Conservation (phyloP, 129 eudicot genomes). For the Flaveria bidentis region DNA sequence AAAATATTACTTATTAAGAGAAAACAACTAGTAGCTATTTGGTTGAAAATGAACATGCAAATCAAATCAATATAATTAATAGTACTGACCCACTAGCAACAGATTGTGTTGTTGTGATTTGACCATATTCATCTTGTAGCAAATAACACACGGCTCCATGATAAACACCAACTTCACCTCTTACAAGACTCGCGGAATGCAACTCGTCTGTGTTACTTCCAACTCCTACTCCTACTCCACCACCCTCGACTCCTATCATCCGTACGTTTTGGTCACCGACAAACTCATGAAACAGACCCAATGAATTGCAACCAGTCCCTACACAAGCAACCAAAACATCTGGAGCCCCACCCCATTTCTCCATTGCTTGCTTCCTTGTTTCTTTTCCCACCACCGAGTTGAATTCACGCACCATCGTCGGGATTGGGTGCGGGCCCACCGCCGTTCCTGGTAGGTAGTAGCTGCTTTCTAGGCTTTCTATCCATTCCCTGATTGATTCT, state of each 20-base stretch:
- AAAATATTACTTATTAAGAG: not conserved
- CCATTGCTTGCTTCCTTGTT: constrained; percentile 67
- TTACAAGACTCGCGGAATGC: constrained; percentile 59
- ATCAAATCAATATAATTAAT: not conserved
- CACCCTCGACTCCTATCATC: constrained; percentile 70
- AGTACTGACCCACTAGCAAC: constrained; percentile 61
- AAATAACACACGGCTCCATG: constrained; percentile 81
- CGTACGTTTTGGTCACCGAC: constrained; percentile 51
- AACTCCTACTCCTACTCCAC: constrained; percentile 22
- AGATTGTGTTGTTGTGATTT: constrained; percentile 55
- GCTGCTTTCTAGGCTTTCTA: constrained; percentile 43
- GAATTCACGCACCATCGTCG: constrained; percentile 70
- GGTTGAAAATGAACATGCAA: not conserved
- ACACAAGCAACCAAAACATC: constrained; percentile 74
- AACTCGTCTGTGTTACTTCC: constrained; percentile 32
- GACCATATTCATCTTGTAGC: constrained; percentile 69
- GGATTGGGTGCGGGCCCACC: constrained; percentile 75
- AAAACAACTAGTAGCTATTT: not conserved
- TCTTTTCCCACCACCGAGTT: constrained; percentile 77
- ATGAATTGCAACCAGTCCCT: constrained; percentile 75
- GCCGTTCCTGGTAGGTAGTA: constrained; percentile 55
- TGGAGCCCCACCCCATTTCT: constrained; percentile 78
- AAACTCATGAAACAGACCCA: constrained; percentile 72
- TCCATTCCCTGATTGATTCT: constrained; percentile 61
- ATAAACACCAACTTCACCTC: constrained; percentile 73